Conservation (phyloP, 2,329 filamentous ascomycete species). For the Fusarium pseudocircinatum region DNA sequence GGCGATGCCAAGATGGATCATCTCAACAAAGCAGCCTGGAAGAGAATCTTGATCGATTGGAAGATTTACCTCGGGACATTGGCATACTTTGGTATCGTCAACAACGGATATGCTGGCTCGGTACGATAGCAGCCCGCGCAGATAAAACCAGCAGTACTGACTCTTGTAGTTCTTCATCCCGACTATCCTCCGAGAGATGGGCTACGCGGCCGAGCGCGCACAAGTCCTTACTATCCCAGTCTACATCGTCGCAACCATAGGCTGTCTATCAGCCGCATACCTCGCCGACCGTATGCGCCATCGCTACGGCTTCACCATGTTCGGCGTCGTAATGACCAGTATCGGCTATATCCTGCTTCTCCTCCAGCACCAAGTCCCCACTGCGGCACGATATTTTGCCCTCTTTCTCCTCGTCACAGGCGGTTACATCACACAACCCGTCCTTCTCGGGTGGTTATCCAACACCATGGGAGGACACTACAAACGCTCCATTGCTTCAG, state of each 20-base stretch:
- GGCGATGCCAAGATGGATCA: slow-evolving; percentile 16
- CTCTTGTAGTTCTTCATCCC: slow-evolving; percentile 61
- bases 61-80: slow-evolving; percentile 40
- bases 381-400: slow-evolving; percentile 19
- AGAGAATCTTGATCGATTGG: slow-evolving; percentile 67
- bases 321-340: neutral
- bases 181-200: slow-evolving; percentile 68
- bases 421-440: slow-evolving; percentile 4
- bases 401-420: slow-evolving; percentile 11
- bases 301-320: slow-evolving; percentile 14
- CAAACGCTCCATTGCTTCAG: neutral
- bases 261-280: slow-evolving; percentile 60
- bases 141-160: neutral
- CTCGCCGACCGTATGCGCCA: neutral
- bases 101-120: slow-evolving; percentile 65
- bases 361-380: neutral
- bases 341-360: slow-evolving; percentile 19
- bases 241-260: slow-evolving; percentile 69
- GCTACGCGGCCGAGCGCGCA: slow-evolving; percentile 65
- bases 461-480: slow-evolving; percentile 65
- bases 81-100: slow-evolving; percentile 53
- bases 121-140: neutral
- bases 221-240: slow-evolving; percentile 72
- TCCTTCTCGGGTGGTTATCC: slow-evolving; percentile 77
- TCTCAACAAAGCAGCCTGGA: slow-evolving; percentile 63